Base-by-base conservation (phyloP, 768 basidiomycete genomes). In the Phanerochaete sordida region DNA sequence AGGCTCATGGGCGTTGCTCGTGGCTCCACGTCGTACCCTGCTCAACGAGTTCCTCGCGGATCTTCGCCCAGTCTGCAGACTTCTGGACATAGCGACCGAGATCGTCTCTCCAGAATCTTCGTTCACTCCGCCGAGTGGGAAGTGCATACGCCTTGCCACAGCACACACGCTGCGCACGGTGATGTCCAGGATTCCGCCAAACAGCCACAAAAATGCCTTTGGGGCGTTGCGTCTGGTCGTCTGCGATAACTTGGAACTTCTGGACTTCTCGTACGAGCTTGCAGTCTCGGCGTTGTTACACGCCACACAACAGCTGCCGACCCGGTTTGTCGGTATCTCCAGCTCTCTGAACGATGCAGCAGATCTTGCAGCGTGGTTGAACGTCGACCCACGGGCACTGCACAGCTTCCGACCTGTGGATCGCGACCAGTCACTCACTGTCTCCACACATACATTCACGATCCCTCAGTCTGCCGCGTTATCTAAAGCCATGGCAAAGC, bases 401-500 rank as follows among this genome's bases (percentile, higher is more conserved):
- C 86, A 88, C 70, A 85, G 83, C 69, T 97, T 99, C 79, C 79
- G 84, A 6, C 90, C 95, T 1, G 83, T 78, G 45, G 89, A 93
- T 66, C 86, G 95, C 37, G 91, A 93, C 60, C 90, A 93, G 65
- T 81, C 92, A 0, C 75, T 98, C 21, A 76, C 77, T 8, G 80
- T 85, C 30, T 81, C 82, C 19, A 81, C 85, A 13, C 86, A 90
- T 57, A 82, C 92, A 0, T 98, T 96, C 75, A 88, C 86, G 19
- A 89, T 94, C 47, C 84, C 93, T 0, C 86, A 94, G 66, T 97
- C 95, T 3, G 81, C 89, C 0, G 86, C 92, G 0, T 78, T 98
- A 21, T 87, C 94, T 74, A 95, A 95, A 68, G 83, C 87, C 1
- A 97, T 98, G 88, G 84, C 90, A 49, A 95, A 93, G 70, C 94